Base-by-base conservation (phyloP, 2,329 filamentous ascomycete genomes). In the Westerdykella aurantiaca region DNA sequence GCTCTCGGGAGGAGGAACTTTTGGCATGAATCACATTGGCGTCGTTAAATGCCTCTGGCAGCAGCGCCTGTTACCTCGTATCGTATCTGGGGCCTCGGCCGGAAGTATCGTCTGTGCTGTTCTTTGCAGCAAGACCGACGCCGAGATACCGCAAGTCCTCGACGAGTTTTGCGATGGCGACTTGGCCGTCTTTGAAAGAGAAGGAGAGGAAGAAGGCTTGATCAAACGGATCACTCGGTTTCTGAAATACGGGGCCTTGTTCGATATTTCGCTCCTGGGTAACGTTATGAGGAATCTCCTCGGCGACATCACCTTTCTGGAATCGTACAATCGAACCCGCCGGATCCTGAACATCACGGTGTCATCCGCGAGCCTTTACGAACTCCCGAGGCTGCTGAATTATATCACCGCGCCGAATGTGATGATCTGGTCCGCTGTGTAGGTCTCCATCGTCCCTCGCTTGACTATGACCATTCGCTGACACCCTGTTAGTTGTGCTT, bases 341-440 rank as follows among this genome's bases (percentile, higher is more conserved):
- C 80, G 89, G 46, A 90, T 96, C 48, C 79, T 95, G 59, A 97
- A 96, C 64, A 95, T 97, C 31, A 90, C 87, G 46, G 90, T 97
- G 6, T 95, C 90, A 0, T 88, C 86, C 2, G 86, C 88, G 1
- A 88, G 86, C 13, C 78, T 91, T 43, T 93, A 94, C 64, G 90
- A 96, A 62, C 74, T 95, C 13, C 91, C 90, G 0, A 76, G 87
- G 31, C 72, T 97, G 0, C 76, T 97, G 54, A 97, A 97, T 66
- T 96, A 95, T 59, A 80, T 95, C 46, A 96, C 91, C 0, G 86
- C 91, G 0, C 90, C 91, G 0, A 93, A 96, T 61, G 90, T 97
- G 42, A 80, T 96, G 70, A 90, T 97, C 43, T 95, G 90, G 88
- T 95, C 90, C 13, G 91, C 91, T 29, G 90, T 96, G 57, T 78